Conservation (phyloP, 2,329 filamentous ascomycete genomes). For the Pezicula rhizophila region DNA sequence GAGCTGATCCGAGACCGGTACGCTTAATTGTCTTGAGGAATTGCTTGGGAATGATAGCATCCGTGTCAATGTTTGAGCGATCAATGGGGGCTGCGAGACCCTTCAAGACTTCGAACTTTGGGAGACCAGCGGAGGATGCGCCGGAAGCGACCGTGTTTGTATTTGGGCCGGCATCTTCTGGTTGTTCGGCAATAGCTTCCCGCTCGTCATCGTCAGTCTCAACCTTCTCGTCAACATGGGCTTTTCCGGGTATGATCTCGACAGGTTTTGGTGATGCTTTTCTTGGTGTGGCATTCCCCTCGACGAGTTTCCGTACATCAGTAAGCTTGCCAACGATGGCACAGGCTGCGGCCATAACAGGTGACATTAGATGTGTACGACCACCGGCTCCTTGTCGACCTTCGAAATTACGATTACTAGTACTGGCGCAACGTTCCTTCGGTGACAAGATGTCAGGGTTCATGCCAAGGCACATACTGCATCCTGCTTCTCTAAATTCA, state of each 20-base stretch:
- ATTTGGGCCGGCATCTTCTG: constrained; percentile 58
- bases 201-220: constrained; percentile 45
- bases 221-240: constrained; percentile 47
- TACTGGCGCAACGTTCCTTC: constrained; percentile 88
- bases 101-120: constrained; percentile 77
- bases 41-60: constrained; percentile 98
- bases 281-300: constrained; percentile 39
- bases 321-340: constrained; percentile 86
- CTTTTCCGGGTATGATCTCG: constrained; percentile 28
- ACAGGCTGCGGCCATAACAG: constrained; percentile 90
- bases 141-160: constrained; percentile 53
- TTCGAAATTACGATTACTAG: constrained; percentile 96
- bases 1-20: constrained; percentile 79
- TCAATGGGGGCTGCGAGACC: constrained; percentile 86
- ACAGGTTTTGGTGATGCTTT: constrained; percentile 18
- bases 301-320: constrained; percentile 76
- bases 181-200: constrained; percentile 50
- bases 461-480: constrained; percentile 99
- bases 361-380: constrained; percentile 92
- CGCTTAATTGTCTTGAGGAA: constrained; percentile 99
- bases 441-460: constrained; percentile 95
- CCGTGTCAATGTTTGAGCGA: constrained; percentile 90
- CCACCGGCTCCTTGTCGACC: constrained; percentile 89
- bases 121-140: constrained; percentile 57
- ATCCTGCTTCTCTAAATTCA: constrained; percentile 96